A percentile compares a stretch with the other conserved stretches of the same genome.
Evolutionary conservation across 768 basidiomycete species (phyloP).

Genomic region (Strobilomyces echinocephalus): DNA sequence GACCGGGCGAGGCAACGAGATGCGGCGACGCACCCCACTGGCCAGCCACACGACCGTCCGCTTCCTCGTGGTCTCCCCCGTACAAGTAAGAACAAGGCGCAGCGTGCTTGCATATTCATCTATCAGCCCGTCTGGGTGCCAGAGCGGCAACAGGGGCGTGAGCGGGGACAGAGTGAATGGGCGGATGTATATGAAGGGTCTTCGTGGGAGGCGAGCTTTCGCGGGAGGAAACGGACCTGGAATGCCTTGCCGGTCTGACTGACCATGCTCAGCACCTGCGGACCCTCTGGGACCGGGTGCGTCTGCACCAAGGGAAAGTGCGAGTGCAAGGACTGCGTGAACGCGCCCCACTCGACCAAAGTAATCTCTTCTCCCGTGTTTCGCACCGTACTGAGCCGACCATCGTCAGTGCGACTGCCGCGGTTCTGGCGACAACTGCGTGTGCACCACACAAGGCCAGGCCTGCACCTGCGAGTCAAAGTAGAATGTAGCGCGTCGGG

Average conservation of each 20-base stretch:
- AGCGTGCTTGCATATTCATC: conserved; percentile 98
- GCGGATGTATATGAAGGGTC: conserved; percentile 52
- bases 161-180: conserved; percentile 95
- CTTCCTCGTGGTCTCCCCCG: conserved; percentile 75
- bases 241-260: not conserved
- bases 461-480: conserved; percentile 19
- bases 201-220: conserved; percentile 62
- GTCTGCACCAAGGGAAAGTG: conserved; percentile 29
- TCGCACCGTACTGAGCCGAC: not conserved
- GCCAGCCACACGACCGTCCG: conserved; percentile 91
- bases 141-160: conserved; percentile 79
- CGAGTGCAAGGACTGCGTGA: conserved; percentile 28
- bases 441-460: conserved; percentile 11
- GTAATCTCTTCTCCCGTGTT: not conserved
- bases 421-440: conserved; percentile 17
- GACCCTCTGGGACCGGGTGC: conserved; percentile 23
- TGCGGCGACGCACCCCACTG: conserved; percentile 63
- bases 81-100: conserved; percentile 81
- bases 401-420: conserved; percentile 18
- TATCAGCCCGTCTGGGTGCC: conserved; percentile 93
- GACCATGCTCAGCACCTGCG: conserved; percentile 24
- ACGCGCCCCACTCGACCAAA: conserved; percentile 26
- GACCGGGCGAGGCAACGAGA: not conserved
- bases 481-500: conserved; percentile 1
- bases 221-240: too few species aligned